Conservation (phyloP, 2,329 filamentous ascomycete genomes). For the Immersiporthe knoxdaviesiana region DNA sequence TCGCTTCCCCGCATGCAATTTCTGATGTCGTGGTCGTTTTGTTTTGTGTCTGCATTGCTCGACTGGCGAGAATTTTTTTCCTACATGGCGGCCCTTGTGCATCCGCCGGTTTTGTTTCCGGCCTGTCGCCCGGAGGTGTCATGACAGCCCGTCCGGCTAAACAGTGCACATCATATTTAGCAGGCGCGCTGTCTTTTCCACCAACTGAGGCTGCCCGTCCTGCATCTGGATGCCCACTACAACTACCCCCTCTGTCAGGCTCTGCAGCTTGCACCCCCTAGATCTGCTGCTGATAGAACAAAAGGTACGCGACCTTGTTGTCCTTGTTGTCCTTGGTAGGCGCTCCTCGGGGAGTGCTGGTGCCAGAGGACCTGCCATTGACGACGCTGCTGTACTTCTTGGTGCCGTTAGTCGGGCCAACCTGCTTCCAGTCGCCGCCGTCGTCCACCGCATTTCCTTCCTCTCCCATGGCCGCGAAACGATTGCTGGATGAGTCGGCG, state of each 20-base stretch:
- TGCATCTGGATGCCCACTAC: not conserved
- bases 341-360: constrained; percentile 58
- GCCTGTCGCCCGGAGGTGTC: not conserved
- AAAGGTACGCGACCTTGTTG: constrained; percentile 94
- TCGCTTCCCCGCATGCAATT: not conserved
- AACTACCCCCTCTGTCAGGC: not conserved
- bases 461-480: constrained; percentile 72
- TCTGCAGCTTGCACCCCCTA: constrained; percentile 12
- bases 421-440: constrained; percentile 78
- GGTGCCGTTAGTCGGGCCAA: constrained; percentile 66
- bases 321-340: constrained; percentile 69
- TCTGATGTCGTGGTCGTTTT: not conserved
- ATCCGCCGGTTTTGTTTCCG: not conserved
- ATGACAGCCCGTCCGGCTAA: not conserved
- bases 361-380: constrained; percentile 63
- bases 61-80: not conserved
- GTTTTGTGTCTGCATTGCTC: not conserved
- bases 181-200: not conserved
- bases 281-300: constrained; percentile 75
- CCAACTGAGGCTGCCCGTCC: not conserved
- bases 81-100: not conserved
- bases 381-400: constrained; percentile 75
- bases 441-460: constrained; percentile 66
- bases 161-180: not conserved
- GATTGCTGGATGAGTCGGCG: constrained; percentile 58